These are phyloP conservation scores for Zygosaccharomyces sapae DNA, from an alignment of 1,139 yeast genomes.

Conservation along the genomic window DNA sequence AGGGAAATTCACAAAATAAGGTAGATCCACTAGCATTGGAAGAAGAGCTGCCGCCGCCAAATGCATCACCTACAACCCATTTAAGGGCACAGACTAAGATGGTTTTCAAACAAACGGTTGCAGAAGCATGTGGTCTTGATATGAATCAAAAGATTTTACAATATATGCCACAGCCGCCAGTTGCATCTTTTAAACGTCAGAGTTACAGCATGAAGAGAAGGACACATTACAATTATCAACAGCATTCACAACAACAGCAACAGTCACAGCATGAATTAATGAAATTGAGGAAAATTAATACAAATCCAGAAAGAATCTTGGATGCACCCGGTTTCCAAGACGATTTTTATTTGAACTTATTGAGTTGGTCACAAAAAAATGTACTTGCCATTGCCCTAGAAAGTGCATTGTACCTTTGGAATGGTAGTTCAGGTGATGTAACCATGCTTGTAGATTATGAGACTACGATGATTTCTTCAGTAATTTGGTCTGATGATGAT, in stretches of 20 bases:
- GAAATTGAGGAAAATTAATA: slow-evolving; percentile 64
- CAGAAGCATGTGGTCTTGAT: slow-evolving; percentile 89
- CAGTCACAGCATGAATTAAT: slow-evolving; percentile 27
- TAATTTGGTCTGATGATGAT: slow-evolving; percentile 91
- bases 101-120: slow-evolving; percentile 79
- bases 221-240: slow-evolving; percentile 29
- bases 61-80: slow-evolving; percentile 49
- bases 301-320: slow-evolving; percentile 86
- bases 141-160: slow-evolving; percentile 80
- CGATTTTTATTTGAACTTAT: slow-evolving; percentile 82
- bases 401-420: slow-evolving; percentile 85
- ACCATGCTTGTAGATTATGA: slow-evolving; percentile 53
- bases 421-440: slow-evolving; percentile 80
- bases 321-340: slow-evolving; percentile 96
- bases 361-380: slow-evolving; percentile 85
- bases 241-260: slow-evolving; percentile 12
- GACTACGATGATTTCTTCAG: slow-evolving; percentile 53
- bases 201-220: slow-evolving; percentile 31
- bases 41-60: slow-evolving; percentile 41
- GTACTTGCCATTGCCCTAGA: slow-evolving; percentile 86
- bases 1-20: slow-evolving; percentile 39
- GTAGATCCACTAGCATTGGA: slow-evolving; percentile 26
- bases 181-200: slow-evolving; percentile 30
- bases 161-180: slow-evolving; percentile 86
- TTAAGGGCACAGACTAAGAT: slow-evolving; percentile 66